phyloP scores from a whole-genome alignment of 352 stramenopile genomes.

The Thalassiosira livingstoniorum region DNA sequence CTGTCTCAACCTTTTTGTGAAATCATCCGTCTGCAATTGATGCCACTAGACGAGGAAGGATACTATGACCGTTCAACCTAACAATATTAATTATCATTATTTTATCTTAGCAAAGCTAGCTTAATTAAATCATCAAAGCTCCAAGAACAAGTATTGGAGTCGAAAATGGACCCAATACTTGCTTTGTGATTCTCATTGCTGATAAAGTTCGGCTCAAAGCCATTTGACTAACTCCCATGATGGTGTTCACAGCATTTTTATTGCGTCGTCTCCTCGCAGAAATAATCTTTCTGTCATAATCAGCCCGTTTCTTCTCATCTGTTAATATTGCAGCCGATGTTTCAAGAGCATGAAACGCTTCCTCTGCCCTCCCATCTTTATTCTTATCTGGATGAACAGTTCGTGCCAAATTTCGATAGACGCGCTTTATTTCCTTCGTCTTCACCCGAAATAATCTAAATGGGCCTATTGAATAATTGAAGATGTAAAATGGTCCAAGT shows the following conservation, averaged over 20 bases:
- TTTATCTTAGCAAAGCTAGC: too few species aligned
- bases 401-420: slow-evolving; percentile 70
- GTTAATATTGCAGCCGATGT: slow-evolving; percentile 71
- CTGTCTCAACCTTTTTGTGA: too few species aligned
- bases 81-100: too few species aligned
- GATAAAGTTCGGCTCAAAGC: slow-evolving; percentile 17
- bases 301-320: slow-evolving; percentile 56
- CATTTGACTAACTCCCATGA: slow-evolving; percentile 16
- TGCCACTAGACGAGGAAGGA: too few species aligned
- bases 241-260: slow-evolving; percentile 38
- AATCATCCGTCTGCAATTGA: too few species aligned
- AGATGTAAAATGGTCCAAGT: slow-evolving; percentile 53
- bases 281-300: slow-evolving; percentile 69
- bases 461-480: slow-evolving; percentile 50
- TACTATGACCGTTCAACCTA: too few species aligned
- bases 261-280: slow-evolving; percentile 39
- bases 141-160: slow-evolving; percentile 52
- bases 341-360: slow-evolving; percentile 82
- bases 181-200: slow-evolving; percentile 26
- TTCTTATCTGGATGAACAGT: slow-evolving; percentile 84
- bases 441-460: slow-evolving; percentile 59
- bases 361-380: slow-evolving; percentile 72
- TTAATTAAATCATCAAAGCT: slow-evolving; percentile 39
- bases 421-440: slow-evolving; percentile 68
- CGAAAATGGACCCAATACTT: slow-evolving; percentile 53